These are phyloP conservation scores for Epichloe sibirici DNA, from an alignment of 2,329 filamentous ascomycete genomes.

Conservation along the genomic window DNA sequence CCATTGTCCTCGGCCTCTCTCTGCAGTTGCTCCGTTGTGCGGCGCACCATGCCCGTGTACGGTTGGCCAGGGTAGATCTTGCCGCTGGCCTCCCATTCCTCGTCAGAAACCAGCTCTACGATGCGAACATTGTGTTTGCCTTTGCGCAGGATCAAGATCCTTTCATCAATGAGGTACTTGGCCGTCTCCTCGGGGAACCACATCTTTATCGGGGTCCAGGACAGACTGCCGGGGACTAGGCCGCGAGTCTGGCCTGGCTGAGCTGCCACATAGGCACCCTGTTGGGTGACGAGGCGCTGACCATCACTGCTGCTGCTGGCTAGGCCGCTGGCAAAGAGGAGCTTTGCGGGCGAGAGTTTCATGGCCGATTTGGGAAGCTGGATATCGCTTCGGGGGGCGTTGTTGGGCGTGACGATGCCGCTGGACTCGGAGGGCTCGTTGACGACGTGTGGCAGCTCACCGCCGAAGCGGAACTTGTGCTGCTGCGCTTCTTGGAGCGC, in stretches of 20 bases:
- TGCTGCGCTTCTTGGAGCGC: slow-evolving; percentile 49
- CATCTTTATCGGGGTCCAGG: slow-evolving; percentile 49
- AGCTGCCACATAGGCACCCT: slow-evolving; percentile 50
- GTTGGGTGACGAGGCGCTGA: slow-evolving; percentile 40
- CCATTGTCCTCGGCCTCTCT: slow-evolving; percentile 22
- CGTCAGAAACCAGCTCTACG: slow-evolving; percentile 45
- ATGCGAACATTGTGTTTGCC: slow-evolving; percentile 53
- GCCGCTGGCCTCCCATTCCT: slow-evolving; percentile 38
- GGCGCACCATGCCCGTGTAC: slow-evolving; percentile 34
- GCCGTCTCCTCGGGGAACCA: slow-evolving; percentile 45
- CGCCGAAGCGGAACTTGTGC: slow-evolving; percentile 38
- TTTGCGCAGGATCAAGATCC: slow-evolving; percentile 47
- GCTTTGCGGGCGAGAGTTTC: slow-evolving; percentile 41
- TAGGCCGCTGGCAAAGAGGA: slow-evolving; percentile 49
- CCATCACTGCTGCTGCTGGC: slow-evolving; percentile 43
- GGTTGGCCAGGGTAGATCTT: slow-evolving; percentile 41
- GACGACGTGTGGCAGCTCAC: slow-evolving; percentile 17
- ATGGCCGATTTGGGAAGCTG: slow-evolving; percentile 48
- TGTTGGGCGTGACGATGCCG: slow-evolving; percentile 29
- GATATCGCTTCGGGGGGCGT: slow-evolving; percentile 40
- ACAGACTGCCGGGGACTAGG: slow-evolving; percentile 37
- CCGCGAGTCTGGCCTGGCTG: slow-evolving; percentile 30
- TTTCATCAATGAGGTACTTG: slow-evolving; percentile 48
- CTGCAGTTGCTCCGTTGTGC: slow-evolving; percentile 26
- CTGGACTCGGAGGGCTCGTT: slow-evolving; percentile 18